Evolutionary conservation across 2,329 filamentous ascomycete genomes (phyloP).

Genomic region (Sarocladium kiliense): DNA sequence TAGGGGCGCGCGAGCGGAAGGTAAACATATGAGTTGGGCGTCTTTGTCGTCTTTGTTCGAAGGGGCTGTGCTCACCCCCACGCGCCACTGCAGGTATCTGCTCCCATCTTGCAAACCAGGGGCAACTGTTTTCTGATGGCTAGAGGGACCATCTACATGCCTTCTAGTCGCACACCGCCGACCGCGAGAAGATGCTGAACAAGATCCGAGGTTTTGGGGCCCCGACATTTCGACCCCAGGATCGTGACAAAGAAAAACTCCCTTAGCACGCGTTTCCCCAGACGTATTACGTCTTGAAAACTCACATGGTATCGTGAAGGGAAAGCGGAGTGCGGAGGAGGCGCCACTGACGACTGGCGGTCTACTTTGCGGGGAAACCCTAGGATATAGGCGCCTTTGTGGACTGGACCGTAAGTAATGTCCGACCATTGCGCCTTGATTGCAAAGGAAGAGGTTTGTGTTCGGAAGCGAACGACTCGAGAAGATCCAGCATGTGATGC

Average conservation of each 20-base stretch:
- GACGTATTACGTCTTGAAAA: slow-evolving; percentile 7
- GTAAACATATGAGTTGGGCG: no score
- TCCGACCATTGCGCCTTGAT: no score
- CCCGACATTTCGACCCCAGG: neutral
- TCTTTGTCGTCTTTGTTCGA: no score
- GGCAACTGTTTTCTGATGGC: neutral
- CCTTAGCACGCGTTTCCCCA: slow-evolving; percentile 3
- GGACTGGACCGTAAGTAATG: no score
- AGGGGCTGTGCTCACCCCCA: no score
- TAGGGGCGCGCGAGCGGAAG: no score
- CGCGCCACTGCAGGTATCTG: no score
- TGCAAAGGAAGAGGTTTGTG: no score
- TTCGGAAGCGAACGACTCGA: no score
- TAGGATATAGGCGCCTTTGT: neutral
- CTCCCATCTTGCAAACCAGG: neutral
- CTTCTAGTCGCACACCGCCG: neutral
- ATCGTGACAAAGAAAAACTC: slow-evolving; percentile 7
- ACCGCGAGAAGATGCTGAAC: neutral
- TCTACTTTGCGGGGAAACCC: slow-evolving; percentile 2
- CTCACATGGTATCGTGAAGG: neutral
- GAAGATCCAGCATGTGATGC: no score
- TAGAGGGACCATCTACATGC: neutral
- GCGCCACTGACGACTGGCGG: neutral
- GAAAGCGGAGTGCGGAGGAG: slow-evolving; percentile 1
- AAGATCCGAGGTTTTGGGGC: neutral